Evolutionary conservation across 352 stramenopile species (phyloP).

Genomic region (Hyaloperonospora arabidopsidis): DNA sequence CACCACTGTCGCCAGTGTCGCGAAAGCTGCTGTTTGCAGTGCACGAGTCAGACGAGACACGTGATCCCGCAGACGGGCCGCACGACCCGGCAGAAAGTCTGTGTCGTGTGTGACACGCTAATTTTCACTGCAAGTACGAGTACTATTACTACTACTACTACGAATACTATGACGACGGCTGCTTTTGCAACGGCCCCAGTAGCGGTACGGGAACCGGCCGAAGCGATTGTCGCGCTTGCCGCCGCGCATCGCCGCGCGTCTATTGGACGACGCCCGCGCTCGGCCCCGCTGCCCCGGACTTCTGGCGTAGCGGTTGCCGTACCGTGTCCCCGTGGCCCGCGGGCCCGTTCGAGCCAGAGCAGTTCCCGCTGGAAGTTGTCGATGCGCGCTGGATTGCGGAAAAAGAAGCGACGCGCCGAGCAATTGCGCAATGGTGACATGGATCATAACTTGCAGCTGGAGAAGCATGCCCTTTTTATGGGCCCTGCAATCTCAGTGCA

Average conservation of each 20-base stretch:
- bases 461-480: conserved; percentile 29
- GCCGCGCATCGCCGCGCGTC: conserved; percentile 2
- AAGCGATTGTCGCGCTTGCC: conserved; percentile 12
- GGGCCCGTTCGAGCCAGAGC: conserved; percentile 27
- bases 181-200: no score
- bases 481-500: conserved; percentile 34
- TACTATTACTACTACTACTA: no score
- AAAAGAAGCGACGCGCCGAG: conserved; percentile 37
- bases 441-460: conserved; percentile 35
- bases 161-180: no score
- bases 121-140: no score
- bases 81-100: conserved; percentile 49
- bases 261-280: conserved; percentile 21
- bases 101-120: conserved; percentile 41
- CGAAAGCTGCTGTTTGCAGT: conserved; percentile 50
- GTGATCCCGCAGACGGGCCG: conserved; percentile 32
- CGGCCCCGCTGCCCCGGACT: conserved; percentile 25
- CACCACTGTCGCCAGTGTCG: conserved; percentile 65
- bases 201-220: conserved; percentile 15
- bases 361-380: conserved; percentile 37
- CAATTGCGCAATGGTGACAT: conserved; percentile 41
- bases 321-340: conserved; percentile 9
- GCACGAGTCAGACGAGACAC: conserved; percentile 32
- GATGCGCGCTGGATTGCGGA: conserved; percentile 41
- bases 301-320: conserved; percentile 8